Evolutionary conservation across 352 stramenopile species (phyloP).

Genomic region (Phytopythium helicoides): DNA sequence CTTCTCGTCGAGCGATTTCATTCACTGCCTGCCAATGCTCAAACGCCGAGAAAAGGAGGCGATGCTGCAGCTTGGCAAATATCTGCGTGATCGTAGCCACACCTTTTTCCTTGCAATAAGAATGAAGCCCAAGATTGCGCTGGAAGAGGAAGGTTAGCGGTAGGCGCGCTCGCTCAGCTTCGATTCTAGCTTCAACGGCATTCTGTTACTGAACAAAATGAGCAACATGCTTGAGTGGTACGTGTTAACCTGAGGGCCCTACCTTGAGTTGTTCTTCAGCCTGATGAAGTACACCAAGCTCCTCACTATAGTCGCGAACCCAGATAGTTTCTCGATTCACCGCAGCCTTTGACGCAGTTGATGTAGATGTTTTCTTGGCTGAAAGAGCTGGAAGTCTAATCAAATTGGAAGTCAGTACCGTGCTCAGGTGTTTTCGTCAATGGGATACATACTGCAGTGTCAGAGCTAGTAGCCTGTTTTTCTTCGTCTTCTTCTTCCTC

Average conservation of each 20-base stretch:
- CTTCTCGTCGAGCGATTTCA: conserved; percentile 9
- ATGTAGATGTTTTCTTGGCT: neutral
- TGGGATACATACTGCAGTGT: conserved; percentile 6
- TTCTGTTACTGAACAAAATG: neutral
- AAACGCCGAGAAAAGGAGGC: conserved; percentile 45
- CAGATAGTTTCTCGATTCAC: neutral
- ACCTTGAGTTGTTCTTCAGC: conserved; percentile 4
- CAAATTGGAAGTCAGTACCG: neutral
- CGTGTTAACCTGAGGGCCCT: too few relatives aligned
- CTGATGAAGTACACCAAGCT: neutral
- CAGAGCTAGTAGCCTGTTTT: neutral
- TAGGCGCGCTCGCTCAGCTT: conserved; percentile 49
- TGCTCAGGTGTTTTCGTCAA: neutral
- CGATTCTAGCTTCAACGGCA: conserved; percentile 35
- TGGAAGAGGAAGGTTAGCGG: conserved; percentile 78
- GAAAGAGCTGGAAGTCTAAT: conserved; percentile 4
- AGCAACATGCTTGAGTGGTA: neutral
- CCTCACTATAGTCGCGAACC: neutral
- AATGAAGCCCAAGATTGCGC: conserved; percentile 46
- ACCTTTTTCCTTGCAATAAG: conserved; percentile 56
- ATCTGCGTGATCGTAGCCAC: conserved; percentile 53
- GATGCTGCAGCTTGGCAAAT: conserved; percentile 69
- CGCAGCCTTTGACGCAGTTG: neutral
- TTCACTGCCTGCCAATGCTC: conserved; percentile 34
- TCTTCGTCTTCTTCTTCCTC: neutral